These are phyloP conservation scores for Phascolomyces articulosus DNA, from an alignment of 371 early-diverging fungal genomes.

Conservation along the genomic window DNA sequence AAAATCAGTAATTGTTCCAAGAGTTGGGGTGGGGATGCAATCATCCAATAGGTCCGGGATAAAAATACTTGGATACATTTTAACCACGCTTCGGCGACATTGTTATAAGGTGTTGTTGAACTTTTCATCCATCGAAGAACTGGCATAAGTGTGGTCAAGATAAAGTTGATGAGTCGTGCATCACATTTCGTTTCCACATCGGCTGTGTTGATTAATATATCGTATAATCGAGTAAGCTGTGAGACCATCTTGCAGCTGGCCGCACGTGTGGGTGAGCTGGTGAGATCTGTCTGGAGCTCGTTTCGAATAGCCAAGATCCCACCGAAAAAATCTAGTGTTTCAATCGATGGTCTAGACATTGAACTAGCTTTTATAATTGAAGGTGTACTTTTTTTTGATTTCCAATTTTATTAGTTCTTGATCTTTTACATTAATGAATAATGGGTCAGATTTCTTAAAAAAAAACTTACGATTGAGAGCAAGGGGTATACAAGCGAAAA, in stretches of 20 bases:
- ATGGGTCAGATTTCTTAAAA: too few relatives aligned
- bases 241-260: neutral
- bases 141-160: neutral
- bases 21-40: neutral
- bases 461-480: too few relatives aligned
- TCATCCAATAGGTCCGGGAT: neutral
- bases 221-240: neutral
- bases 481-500: too few relatives aligned
- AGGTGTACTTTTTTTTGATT: neutral
- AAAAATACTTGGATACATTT: neutral
- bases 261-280: neutral
- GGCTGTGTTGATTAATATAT: neutral
- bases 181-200: neutral
- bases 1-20: slow-evolving; percentile 4
- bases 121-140: slow-evolving; percentile 2
- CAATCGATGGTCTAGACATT: neutral
- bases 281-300: neutral
- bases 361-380: too few relatives aligned
- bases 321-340: neutral
- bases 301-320: neutral
- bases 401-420: neutral
- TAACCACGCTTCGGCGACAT: neutral
- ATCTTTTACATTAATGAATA: too few relatives aligned
- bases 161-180: neutral
- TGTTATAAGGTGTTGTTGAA: neutral